phyloP scores from a whole-genome alignment of 2,329 filamentous ascomycete genomes.

The Trichoderma brevicompactum region DNA sequence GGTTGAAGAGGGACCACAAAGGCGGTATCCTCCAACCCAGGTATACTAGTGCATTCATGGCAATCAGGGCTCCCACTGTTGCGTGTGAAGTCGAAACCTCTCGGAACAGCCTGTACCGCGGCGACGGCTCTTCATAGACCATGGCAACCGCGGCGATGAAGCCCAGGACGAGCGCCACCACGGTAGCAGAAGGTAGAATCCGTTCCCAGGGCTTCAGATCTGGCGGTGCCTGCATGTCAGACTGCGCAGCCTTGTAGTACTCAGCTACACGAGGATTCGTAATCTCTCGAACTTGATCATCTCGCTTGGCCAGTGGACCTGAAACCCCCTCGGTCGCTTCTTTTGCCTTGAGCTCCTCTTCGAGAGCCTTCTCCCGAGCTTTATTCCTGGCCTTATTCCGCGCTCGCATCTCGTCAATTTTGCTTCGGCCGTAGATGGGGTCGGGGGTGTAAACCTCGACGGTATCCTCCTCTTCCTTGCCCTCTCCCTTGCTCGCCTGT shows the following conservation, averaged over 20 bases:
- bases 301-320: slow-evolving; percentile 50
- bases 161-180: slow-evolving; percentile 52
- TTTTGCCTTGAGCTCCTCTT: slow-evolving; percentile 47
- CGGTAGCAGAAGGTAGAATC: slow-evolving; percentile 57
- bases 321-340: slow-evolving; percentile 48
- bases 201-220: slow-evolving; percentile 56
- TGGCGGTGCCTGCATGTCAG: slow-evolving; percentile 56
- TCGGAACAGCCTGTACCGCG: slow-evolving; percentile 58
- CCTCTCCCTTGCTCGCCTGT: slow-evolving; percentile 30
- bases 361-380: slow-evolving; percentile 50
- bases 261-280: slow-evolving; percentile 46
- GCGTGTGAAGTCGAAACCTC: slow-evolving; percentile 65
- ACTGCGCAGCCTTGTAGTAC: slow-evolving; percentile 53
- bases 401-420: slow-evolving; percentile 61
- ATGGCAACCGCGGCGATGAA: slow-evolving; percentile 50
- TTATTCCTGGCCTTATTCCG: slow-evolving; percentile 55
- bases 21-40: slow-evolving; percentile 66
- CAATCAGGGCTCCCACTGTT: slow-evolving; percentile 66
- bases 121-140: slow-evolving; percentile 59
- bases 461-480: slow-evolving; percentile 35
- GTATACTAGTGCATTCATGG: slow-evolving; percentile 61
- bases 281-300: slow-evolving; percentile 46
- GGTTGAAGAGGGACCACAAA: slow-evolving; percentile 68
- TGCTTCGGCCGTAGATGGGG: slow-evolving; percentile 62
- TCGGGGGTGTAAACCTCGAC: slow-evolving; percentile 43